Conservation (phyloP, 2,329 filamentous ascomycete genomes). For the Zymoseptoria tritici region DNA sequence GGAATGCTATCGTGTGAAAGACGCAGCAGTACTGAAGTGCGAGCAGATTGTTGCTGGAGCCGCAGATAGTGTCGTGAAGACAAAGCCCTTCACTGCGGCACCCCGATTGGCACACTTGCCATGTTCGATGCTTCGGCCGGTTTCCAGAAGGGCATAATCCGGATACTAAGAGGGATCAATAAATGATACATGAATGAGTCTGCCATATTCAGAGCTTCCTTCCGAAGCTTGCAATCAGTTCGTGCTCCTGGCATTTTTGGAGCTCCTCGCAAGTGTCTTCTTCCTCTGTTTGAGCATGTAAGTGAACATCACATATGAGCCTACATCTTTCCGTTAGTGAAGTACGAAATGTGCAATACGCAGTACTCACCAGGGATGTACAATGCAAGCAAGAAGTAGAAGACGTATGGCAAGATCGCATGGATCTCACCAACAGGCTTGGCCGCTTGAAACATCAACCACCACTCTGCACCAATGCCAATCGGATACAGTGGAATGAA, state of each 20-base stretch:
- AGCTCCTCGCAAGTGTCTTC: conserved; percentile 1
- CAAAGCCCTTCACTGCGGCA: neutral
- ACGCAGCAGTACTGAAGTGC: no score
- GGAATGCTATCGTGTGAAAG: no score
- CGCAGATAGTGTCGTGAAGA: neutral
- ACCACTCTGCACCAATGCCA: conserved; percentile 7
- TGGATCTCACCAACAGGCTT: conserved; percentile 1
- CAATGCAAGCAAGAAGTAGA: conserved; percentile 5
- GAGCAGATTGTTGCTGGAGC: no score
- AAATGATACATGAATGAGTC: neutral
- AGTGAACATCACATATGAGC: conserved; percentile 7
- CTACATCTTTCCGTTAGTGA: neutral
- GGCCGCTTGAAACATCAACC: conserved; percentile 5
- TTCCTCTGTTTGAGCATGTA: conserved; percentile 8
- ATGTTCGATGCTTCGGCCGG: neutral
- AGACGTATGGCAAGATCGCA: neutral
- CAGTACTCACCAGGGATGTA: conserved; percentile 6
- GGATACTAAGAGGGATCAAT: neutral
- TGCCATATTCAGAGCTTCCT: neutral
- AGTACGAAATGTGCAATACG: neutral
- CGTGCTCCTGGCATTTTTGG: neutral
- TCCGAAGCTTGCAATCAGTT: neutral
- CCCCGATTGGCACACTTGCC: neutral
- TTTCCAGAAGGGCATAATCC: neutral
- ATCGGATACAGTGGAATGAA: conserved; percentile 6